Evolutionary conservation across 768 basidiomycete species (phyloP).

Genomic region (Hypsizygus marmoreus): DNA sequence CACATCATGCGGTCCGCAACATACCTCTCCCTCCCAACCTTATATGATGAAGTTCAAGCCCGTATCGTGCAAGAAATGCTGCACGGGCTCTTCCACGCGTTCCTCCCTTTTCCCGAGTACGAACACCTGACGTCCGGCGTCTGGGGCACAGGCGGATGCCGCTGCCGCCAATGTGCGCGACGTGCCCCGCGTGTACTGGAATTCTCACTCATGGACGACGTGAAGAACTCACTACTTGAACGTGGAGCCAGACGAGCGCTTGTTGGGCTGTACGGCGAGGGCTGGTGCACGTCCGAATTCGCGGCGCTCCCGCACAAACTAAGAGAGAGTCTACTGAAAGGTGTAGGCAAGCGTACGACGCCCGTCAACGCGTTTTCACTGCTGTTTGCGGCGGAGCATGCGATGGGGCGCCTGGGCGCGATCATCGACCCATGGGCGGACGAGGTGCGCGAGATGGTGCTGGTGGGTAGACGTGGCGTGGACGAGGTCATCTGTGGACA

Average conservation of each 20-base stretch:
- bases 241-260: constrained; percentile 73
- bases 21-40: constrained; percentile 74
- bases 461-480: constrained; percentile 58
- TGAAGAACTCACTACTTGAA: constrained; percentile 71
- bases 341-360: constrained; percentile 68
- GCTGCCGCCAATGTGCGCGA: constrained; percentile 80
- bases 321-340: constrained; percentile 70
- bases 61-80: constrained; percentile 86
- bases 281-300: constrained; percentile 86
- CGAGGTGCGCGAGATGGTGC: constrained; percentile 65
- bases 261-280: constrained; percentile 83
- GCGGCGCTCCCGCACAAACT: constrained; percentile 66
- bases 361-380: constrained; percentile 68
- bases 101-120: constrained; percentile 77
- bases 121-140: constrained; percentile 71
- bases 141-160: constrained; percentile 84
- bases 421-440: constrained; percentile 76
- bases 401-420: constrained; percentile 52
- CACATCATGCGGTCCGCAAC: constrained; percentile 81
- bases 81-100: constrained; percentile 87
- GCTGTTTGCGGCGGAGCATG: constrained; percentile 66
- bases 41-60: constrained; percentile 80
- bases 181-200: constrained; percentile 82
- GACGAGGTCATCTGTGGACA: constrained; percentile 63
- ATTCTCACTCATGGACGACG: constrained; percentile 77